Base-by-base conservation (phyloP, 176 grass and related monocot genomes). In the Thinopyrum elongatum region DNA sequence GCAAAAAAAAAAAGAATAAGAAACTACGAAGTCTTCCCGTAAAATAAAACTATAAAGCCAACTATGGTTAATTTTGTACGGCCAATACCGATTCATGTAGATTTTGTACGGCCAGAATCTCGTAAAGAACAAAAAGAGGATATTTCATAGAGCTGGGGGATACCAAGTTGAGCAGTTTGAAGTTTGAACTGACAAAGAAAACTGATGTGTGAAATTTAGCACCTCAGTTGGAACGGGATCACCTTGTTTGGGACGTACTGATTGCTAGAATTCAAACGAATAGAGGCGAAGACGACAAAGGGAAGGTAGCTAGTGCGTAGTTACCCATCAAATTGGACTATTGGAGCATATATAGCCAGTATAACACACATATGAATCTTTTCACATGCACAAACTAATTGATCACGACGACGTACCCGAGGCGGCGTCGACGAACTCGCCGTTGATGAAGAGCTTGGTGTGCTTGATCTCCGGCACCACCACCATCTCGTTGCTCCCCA, bases 361-460 rank as follows among this genome's bases (percentile, higher is more conserved):
- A 51, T 49, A 49, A 46, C 1, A 4, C 1, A 4, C 13, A 46
- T 6, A 16, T 49, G 46, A 19, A 51, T 19, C 15, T 0, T 42
- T 34, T 53, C 49, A 36, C 66, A 3, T 2, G 19, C 9, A 39
- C 70, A 44, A 8, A 8, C 15, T 74, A 46, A 74, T 27, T 14
- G 7, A 22, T 58, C 53, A 58, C 8, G 53, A 17, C 17, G 4
- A 76, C 41, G 35, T 80, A 98, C 95, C 96, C 21, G 96, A 95
- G 66, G 87, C 59, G 49, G 93, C 83, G 69, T 94, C 88, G 30
- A 94, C 93, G 90, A 98, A 95, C 53, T 91, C 73, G 90, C 93
- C 96, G 86, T 95, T 89, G 86, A 98, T 92, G 86, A 95, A 98
- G 62, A 95, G 91, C 93, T 95, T 90, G 76, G 96, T 95, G 90